Percentiles rank a stretch among this genome's conserved stretches.
Conservation (phyloP, 2,329 filamentous ascomycete genomes). For the Exophiala xenobiotica region DNA sequence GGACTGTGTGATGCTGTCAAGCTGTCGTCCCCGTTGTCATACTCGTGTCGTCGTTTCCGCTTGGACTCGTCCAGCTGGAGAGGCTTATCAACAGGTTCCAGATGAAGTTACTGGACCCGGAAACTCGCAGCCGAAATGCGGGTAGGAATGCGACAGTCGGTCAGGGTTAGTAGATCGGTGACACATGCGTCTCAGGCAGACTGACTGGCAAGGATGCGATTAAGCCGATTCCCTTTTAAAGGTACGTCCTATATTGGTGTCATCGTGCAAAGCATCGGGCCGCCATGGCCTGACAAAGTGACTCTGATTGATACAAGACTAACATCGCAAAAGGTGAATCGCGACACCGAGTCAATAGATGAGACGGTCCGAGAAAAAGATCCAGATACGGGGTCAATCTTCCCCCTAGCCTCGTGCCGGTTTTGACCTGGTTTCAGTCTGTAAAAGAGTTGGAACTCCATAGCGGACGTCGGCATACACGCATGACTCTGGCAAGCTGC, state of each 20-base stretch:
- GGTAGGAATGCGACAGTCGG: conserved; percentile 13
- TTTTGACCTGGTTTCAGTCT: neutral
- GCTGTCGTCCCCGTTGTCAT: neutral
- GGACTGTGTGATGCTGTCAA: conserved; percentile 2
- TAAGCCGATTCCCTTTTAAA: neutral
- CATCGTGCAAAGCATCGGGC: neutral
- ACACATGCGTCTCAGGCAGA: conserved; percentile 13
- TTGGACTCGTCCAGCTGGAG: conserved; percentile 12
- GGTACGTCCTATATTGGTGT: neutral
- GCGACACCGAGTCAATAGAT: neutral
- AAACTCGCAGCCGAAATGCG: conserved; percentile 11
- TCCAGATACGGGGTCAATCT: too few species aligned
- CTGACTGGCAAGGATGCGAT: neutral
- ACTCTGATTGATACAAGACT: neutral
- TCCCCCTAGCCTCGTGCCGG: neutral
- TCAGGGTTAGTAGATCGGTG: conserved; percentile 10
- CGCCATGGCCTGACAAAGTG: neutral
- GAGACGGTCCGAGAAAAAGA: neutral
- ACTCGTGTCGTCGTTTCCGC: conserved; percentile 1
- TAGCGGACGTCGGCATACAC: neutral
- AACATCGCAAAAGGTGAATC: neutral
- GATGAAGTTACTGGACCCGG: conserved; percentile 9
- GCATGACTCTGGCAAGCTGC: neutral
- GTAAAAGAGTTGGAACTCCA: neutral
- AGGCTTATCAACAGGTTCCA: conserved; percentile 8